Evolutionary conservation across 164 flowering plant species (phyloP).

Genomic region (Saururus chinensis): DNA sequence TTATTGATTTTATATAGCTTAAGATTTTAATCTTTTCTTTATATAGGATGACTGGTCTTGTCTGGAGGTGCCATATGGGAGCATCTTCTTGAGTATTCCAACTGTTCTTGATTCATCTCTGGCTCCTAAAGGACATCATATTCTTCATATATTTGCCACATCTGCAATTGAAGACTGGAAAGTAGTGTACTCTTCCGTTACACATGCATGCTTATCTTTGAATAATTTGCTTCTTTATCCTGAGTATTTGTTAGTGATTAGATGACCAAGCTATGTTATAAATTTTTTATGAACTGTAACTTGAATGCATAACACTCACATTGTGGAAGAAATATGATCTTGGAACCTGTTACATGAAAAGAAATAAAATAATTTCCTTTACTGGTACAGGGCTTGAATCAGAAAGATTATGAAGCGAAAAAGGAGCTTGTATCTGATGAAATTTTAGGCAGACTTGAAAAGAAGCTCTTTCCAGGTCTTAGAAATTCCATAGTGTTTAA

Average conservation of each 20-base stretch:
- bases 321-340: no score
- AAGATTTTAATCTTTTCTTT: background rate
- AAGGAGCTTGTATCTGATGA: slow-evolving; percentile 76
- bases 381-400: slow-evolving; percentile 56
- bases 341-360: background rate
- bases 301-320: no score
- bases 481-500: slow-evolving; percentile 57
- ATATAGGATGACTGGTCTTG: slow-evolving; percentile 61
- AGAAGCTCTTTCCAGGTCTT: slow-evolving; percentile 86
- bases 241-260: no score
- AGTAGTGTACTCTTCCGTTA: slow-evolving; percentile 28
- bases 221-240: background rate
- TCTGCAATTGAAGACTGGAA: slow-evolving; percentile 90
- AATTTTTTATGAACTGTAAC: no score
- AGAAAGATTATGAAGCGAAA: slow-evolving; percentile 66
- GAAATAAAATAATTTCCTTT: background rate
- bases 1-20: background rate
- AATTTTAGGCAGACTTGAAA: slow-evolving; percentile 78
- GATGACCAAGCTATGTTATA: no score
- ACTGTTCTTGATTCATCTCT: slow-evolving; percentile 85
- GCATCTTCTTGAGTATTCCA: slow-evolving; percentile 95
- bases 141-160: slow-evolving; percentile 89
- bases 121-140: slow-evolving; percentile 84
- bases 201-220: no score
- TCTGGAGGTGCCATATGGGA: slow-evolving; percentile 85